Evolutionary conservation across 2,329 filamentous ascomycete genomes (phyloP), one percentile per base, ranked within the genome.

Genomic region (Domatiomyces catenatus): DNA sequence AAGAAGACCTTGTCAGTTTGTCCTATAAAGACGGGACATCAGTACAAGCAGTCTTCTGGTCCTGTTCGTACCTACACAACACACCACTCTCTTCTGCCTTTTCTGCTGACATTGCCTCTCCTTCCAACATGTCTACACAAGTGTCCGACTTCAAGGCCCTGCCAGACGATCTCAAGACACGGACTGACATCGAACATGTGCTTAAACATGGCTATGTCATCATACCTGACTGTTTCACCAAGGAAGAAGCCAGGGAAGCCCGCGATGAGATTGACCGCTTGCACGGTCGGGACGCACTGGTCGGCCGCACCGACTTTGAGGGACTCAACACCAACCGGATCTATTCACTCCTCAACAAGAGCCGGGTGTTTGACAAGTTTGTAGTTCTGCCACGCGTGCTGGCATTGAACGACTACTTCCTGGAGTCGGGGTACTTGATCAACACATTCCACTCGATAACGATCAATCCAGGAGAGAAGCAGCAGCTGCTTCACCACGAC

Each of bases 281-380:
- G 44, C 53, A 62, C n/a, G 64, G 65, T 2, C 56, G 61, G 4
- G 54, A 58, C 5, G 59, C 61, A 2, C 45, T 54, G 18, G 52
- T 46, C 18, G 66, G 67, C 3, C 64, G 66, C 22, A 66, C 67
- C 54, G 46, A 55, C 18, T 69, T 69, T 51, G 67, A 69, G 48
- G 67, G 67, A 1, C 53, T 59, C 48, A 62, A 61, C 20, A 69
- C 67, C 10, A 62, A 64, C 44, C 61, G 67, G 17, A 65, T 69
- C 47, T 68, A 68, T 55, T 63, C 65, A 8, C 46, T 69, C 18
- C 52, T 67, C 28, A 66, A 67, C 58, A 69, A 69, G 54, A 64
- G 63, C 8, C 58, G 65, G 15, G 59, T 59, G 2, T 69, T 69
- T 56, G 64, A 68, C 55, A 65, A 64, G 51, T 69, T 67, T 51